Evolutionary conservation across 805 yeast genomes (phyloP), one percentile per base, ranked within the genome.

Genomic region (Maudiozyma saulgeensis): DNA sequence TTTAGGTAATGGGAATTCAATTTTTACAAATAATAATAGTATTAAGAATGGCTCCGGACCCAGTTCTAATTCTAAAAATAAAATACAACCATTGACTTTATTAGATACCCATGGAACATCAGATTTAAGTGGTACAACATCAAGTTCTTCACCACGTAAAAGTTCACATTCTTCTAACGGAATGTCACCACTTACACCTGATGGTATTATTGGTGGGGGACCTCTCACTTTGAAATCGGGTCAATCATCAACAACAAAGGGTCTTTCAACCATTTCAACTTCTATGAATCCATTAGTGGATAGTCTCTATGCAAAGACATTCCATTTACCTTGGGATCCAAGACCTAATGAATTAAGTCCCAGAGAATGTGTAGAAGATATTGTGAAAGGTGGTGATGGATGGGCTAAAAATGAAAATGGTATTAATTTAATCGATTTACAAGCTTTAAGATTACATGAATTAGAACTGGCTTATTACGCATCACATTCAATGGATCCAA

Each of bases 371-470:
- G 74, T 89, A 11, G 80, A 80, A 32, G 95, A 87, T 63, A 84
- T 90, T 2, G 76, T 87, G 50, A 74, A 77, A 28, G 84, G 86
- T 31, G 85, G 87, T 0, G 77, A 78, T 46, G 93, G 88, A 2
- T 82, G 82, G 82, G 78, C 75, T 25, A 64, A 61, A 48, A 65
- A 66, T 49, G 70, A 66, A 45, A 64, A 63, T 31, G 69, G 69
- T n/a, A 53, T 62, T n/a, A 59, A 57, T 42, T 41, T 65, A 26
- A 60, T 65, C 23, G 69, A 65, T 51, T 49, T 64, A 18, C 66
- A 64, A 39, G 65, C 68, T 6, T 51, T 64, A 40, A 53, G 55
- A 42, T 43, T 64, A 34, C 53, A 58, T 16, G 66, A 64, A 44
- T 19, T 59, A 46, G 68, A 62, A 45, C 40, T 44, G 12, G 59